Evolutionary conservation across 106 monocot genomes (phyloP).

Genomic region (Dendrobium chrysotoxum): DNA sequence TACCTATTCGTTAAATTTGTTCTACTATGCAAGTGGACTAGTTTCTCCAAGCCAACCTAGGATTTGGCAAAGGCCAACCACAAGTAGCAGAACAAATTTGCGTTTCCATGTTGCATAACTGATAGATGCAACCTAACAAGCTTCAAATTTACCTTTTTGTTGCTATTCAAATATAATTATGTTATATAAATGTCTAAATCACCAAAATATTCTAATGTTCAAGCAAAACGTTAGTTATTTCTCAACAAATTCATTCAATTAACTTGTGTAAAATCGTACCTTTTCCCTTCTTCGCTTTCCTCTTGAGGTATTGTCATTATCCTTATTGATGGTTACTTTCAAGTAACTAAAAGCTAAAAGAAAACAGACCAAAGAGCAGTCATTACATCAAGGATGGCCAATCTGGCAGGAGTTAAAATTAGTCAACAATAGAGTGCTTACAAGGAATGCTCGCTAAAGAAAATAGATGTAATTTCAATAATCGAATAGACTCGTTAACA

Average conservation of each 20-base stretch:
- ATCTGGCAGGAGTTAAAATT: not conserved
- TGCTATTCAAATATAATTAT: not conserved
- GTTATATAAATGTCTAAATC: not conserved
- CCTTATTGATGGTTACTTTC: conserved; percentile 50
- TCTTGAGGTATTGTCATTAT: conserved; percentile 32
- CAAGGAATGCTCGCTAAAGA: conserved; percentile 57
- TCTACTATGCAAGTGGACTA: not conserved
- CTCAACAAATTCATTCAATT: not conserved
- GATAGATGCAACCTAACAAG: not conserved
- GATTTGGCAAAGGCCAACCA: not conserved
- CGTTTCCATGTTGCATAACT: not conserved
- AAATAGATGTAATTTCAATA: conserved; percentile 52
- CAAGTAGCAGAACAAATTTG: not conserved
- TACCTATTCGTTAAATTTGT: not conserved
- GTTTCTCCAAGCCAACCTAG: not conserved
- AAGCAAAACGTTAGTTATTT: not conserved
- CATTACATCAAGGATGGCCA: not conserved
- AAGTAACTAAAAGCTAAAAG: conserved; percentile 39
- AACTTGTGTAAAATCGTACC: conserved; percentile 22
- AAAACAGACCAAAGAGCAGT: conserved; percentile 10
- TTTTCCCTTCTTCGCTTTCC: conserved; percentile 39
- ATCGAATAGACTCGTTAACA: conserved; percentile 36
- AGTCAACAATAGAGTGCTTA: conserved; percentile 19
- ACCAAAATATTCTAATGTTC: not conserved
- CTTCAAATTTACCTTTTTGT: not conserved